Evolutionary conservation across 441 rosid species (phyloP), one percentile per base, ranked within the genome.

Genomic region (Brassica hybrid): DNA sequence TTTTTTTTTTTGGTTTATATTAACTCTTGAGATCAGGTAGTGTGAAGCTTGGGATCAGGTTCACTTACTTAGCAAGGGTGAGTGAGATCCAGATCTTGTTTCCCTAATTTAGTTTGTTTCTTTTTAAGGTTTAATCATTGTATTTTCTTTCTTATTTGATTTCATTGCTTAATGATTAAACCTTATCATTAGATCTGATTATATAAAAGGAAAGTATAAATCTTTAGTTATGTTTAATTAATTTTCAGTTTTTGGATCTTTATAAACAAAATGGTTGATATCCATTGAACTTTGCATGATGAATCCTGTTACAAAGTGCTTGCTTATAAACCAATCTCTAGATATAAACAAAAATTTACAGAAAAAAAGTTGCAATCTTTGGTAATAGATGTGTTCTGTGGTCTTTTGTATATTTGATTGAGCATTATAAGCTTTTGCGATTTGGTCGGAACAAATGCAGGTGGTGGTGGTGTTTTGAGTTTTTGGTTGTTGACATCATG

Each of bases 51-150:
- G 85, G 75, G 69, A 71, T 56, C 75, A 43, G 38, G 57, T 71
- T 57, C 48, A 34, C 81, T 69, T 85, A 84, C 83, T 90, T 56
- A 61, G 72, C 80, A 65, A 80, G 90, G 23, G 23, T 21, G 23
- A 21, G 95, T 90, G 81, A 75, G 83, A 78, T 77, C 67, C 88
- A 93, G 98, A 93, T 91, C 97, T 88, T 84, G 80, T 76, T 48
- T 43, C 14, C 14, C 5, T 43, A 11, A 43, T 60, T 68, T 23
- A 16, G 12, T 43, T 67, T 41, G 52, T 18, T 77, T 57, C 67
- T 52, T 27, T 27, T 5, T 27, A 7, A 2, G 69, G 71, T 6
- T 27, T 77, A 43, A 60, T 77, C 68, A 67, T 65, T 71, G 63
- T 13, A 10, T 36, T 67, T 19, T 36, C 14, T 72, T 63, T 64